A percentile compares a stretch with the other conserved stretches of the same genome.
Conservation (phyloP, 2,329 filamentous ascomycete species). For the Monosporascus sp. region DNA sequence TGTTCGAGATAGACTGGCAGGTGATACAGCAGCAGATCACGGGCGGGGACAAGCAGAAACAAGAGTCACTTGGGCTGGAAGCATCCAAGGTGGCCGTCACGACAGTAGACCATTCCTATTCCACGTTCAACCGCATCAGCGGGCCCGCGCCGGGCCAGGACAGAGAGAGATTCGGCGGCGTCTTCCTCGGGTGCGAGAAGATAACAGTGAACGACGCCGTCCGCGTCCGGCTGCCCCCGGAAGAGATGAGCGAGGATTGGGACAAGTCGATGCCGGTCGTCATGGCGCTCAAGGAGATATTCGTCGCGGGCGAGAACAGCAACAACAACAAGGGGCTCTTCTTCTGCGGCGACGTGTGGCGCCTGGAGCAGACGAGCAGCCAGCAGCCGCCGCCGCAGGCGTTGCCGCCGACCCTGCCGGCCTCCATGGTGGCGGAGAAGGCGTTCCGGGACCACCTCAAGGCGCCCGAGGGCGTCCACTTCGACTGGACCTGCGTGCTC, state of each 20-base stretch:
- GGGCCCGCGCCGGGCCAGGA: slow-evolving; percentile 20
- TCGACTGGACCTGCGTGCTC: slow-evolving; percentile 27
- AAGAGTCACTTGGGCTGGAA: slow-evolving; percentile 39
- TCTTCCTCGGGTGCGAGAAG: slow-evolving; percentile 47
- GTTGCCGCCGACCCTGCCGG: slow-evolving; percentile 7
- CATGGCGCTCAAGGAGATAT: slow-evolving; percentile 36
- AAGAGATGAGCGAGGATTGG: slow-evolving; percentile 28
- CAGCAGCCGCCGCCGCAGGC: neutral
- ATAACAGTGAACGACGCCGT: slow-evolving; percentile 43
- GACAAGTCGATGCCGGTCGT: slow-evolving; percentile 23
- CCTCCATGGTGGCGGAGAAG: slow-evolving; percentile 21
- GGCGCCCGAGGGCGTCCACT: slow-evolving; percentile 13
- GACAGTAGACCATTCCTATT: slow-evolving; percentile 44
- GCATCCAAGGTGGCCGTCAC: slow-evolving; percentile 46
- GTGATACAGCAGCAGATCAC: slow-evolving; percentile 25
- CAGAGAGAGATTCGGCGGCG: slow-evolving; percentile 37
- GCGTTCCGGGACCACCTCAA: slow-evolving; percentile 24
- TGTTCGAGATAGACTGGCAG: slow-evolving; percentile 40
- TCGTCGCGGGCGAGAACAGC: slow-evolving; percentile 5
- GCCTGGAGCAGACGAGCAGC: slow-evolving; percentile 13
- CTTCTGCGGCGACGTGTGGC: slow-evolving; percentile 24
- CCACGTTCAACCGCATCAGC: slow-evolving; percentile 37
- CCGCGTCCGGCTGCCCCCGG: slow-evolving; percentile 36
- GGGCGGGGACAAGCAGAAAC: slow-evolving; percentile 29
- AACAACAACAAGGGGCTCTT: slow-evolving; percentile 12